Conservation (phyloP, 495 filamentous ascomycete genomes). For the Aspergillus haitiensis region DNA sequence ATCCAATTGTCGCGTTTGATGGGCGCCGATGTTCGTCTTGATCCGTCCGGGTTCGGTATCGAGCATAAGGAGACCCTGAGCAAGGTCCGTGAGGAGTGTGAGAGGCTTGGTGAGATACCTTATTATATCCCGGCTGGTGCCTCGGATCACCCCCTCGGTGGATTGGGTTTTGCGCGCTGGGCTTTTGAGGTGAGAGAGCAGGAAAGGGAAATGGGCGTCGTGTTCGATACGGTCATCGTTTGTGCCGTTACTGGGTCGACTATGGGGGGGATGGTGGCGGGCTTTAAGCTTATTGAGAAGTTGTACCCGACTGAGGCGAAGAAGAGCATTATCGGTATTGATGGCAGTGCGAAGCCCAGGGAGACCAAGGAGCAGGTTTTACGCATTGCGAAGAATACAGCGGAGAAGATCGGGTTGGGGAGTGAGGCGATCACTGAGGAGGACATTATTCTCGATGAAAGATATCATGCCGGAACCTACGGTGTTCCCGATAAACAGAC, state of each 20-base stretch:
- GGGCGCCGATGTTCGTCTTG: conserved; percentile 56
- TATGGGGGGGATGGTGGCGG: conserved; percentile 62
- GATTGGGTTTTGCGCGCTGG: conserved; percentile 64
- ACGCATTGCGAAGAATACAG: conserved; percentile 59
- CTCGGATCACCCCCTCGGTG: conserved; percentile 64
- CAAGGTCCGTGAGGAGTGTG: conserved; percentile 47
- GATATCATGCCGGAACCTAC: conserved; percentile 61
- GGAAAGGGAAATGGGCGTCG: conserved; percentile 55
- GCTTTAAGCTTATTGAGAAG: conserved; percentile 58
- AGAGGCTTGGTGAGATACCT: conserved; percentile 48
- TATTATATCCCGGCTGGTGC: conserved; percentile 68
- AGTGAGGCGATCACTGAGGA: conserved; percentile 56
- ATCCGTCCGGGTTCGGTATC: conserved; percentile 55
- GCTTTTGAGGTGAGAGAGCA: conserved; percentile 61
- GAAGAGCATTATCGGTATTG: conserved; percentile 59
- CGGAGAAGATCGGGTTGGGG: conserved; percentile 53
- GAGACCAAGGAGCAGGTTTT: conserved; percentile 58
- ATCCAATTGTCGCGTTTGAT: conserved; percentile 63
- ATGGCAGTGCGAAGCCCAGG: conserved; percentile 57
- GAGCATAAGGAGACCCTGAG: conserved; percentile 57
- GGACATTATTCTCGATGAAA: conserved; percentile 57
- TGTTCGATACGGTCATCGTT: conserved; percentile 62
- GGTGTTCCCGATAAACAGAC: conserved; percentile 57
- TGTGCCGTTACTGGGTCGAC: conserved; percentile 65
- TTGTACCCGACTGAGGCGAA: conserved; percentile 35